phyloP scores from a whole-genome alignment of 192 early-diverging fungal species.

The Coemansia sp. region DNA sequence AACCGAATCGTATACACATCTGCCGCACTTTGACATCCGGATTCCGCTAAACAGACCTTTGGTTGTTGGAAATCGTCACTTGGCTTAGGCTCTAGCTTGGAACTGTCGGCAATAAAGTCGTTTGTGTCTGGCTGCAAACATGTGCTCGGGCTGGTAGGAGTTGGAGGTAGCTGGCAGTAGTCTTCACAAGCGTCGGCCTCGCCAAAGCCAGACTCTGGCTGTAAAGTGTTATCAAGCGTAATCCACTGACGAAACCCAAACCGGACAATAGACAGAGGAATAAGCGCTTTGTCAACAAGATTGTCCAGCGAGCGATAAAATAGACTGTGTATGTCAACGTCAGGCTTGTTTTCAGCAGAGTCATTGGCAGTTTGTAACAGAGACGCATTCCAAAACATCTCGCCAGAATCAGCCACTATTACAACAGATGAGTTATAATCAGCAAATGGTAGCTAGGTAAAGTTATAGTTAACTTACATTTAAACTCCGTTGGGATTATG shows the following conservation, averaged over 20 bases:
- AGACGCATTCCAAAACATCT: slow-evolving; percentile 27
- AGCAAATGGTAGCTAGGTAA: not conserved
- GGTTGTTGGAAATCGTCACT: too few relatives aligned
- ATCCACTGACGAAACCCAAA: slow-evolving; percentile 52
- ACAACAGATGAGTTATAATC: slow-evolving; percentile 1
- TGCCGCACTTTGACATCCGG: not conserved
- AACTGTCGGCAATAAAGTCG: slow-evolving; percentile 19
- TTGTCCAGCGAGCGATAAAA: slow-evolving; percentile 41
- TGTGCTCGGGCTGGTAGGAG: slow-evolving; percentile 21
- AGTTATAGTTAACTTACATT: slow-evolving; percentile 14
- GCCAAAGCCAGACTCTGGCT: not conserved
- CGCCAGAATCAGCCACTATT: slow-evolving; percentile 24
- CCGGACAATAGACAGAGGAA: slow-evolving; percentile 44
- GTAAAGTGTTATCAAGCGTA: slow-evolving; percentile 9
- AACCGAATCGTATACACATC: slow-evolving; percentile 6
- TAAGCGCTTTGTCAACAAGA: slow-evolving; percentile 37
- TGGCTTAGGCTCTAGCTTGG: slow-evolving; percentile 2
- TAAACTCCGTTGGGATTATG: slow-evolving; percentile 27
- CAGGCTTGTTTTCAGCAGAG: not conserved
- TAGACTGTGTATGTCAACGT: slow-evolving; percentile 6
- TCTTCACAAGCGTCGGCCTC: not conserved
- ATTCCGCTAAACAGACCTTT: too few relatives aligned
- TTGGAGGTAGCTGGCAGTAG: slow-evolving; percentile 21
- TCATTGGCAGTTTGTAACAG: slow-evolving; percentile 1
- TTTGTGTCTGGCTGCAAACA: slow-evolving; percentile 13